Percentiles rank a stretch among this genome's conserved stretches.
Evolutionary conservation across 768 basidiomycete genomes (phyloP).

Genomic region (Lactarius psammicola): DNA sequence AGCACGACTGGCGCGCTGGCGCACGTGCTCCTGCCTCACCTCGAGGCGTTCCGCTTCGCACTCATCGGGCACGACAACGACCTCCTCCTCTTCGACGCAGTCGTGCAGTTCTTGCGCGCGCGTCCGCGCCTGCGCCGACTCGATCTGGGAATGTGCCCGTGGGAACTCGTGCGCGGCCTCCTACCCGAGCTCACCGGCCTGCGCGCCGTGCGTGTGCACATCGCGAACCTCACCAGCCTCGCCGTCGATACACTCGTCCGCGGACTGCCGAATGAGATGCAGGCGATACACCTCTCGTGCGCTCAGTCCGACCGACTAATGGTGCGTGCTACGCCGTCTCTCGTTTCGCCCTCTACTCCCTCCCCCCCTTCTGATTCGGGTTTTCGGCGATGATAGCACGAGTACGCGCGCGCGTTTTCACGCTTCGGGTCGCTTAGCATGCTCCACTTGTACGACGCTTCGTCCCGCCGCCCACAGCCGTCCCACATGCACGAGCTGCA

Average conservation of each 20-base stretch:
- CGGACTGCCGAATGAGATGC: conserved; percentile 41
- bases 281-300: conserved; percentile 53
- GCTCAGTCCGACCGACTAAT: conserved; percentile 50
- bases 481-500: conserved; percentile 56
- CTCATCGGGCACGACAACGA: conserved; percentile 65
- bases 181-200: conserved; percentile 52
- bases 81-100: conserved; percentile 48
- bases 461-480: conserved; percentile 51
- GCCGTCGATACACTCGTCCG: conserved; percentile 41
- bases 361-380: background rate
- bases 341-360: too few species aligned
- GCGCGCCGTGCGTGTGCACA: conserved; percentile 57
- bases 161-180: conserved; percentile 54
- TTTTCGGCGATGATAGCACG: conserved; percentile 40
- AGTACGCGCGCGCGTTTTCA: conserved; percentile 49
- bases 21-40: conserved; percentile 61
- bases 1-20: conserved; percentile 3
- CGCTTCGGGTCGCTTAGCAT: conserved; percentile 53
- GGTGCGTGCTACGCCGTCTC: conserved; percentile 37
- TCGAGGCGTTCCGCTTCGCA: conserved; percentile 61
- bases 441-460: conserved; percentile 54
- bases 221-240: conserved; percentile 46
- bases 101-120: conserved; percentile 52
- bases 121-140: conserved; percentile 51
- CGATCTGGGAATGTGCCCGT: conserved; percentile 65